Conservation (phyloP, 2,329 filamentous ascomycete species). For the Fusarium abutilonis region DNA sequence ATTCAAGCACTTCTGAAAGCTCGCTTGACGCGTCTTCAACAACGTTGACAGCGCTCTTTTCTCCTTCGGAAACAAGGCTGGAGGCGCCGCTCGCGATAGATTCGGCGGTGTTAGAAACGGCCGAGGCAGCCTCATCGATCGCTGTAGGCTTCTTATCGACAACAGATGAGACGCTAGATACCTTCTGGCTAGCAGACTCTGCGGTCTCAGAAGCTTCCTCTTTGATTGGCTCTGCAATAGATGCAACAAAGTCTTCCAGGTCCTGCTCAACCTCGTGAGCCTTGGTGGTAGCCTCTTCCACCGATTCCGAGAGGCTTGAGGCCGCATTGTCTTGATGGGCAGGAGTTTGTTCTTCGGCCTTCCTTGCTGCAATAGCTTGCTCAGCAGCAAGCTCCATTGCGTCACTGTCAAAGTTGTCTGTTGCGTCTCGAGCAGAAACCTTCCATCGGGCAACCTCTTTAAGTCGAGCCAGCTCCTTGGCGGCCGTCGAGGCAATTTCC, state of each 20-base stretch:
- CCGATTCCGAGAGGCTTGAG: constrained; percentile 22
- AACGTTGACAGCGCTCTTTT: constrained; percentile 27
- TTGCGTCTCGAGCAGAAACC: constrained; percentile 75
- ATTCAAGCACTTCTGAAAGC: constrained; percentile 37
- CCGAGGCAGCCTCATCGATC: constrained; percentile 27
- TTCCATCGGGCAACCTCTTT: constrained; percentile 90
- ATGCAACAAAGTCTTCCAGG: constrained; percentile 37
- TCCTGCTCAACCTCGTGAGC: constrained; percentile 28
- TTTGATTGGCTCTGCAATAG: constrained; percentile 28
- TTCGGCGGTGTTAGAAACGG: constrained; percentile 17
- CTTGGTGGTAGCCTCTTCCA: constrained; percentile 27
- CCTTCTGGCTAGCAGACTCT: constrained; percentile 8
- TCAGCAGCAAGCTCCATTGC: constrained; percentile 67
- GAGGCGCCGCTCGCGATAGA: constrained; percentile 32
- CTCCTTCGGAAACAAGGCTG: constrained; percentile 20
- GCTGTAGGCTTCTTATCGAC: constrained; percentile 25
- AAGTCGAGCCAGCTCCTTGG: constrained; percentile 79
- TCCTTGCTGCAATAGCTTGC: constrained; percentile 41
- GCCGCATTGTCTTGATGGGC: constrained; percentile 43
- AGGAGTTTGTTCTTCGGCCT: constrained; percentile 34
- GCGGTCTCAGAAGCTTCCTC: constrained; percentile 21
- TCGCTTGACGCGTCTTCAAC: constrained; percentile 36
- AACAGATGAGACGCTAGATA: constrained; percentile 20
- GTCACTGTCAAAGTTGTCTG: constrained; percentile 80
- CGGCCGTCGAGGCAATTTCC: constrained; percentile 79